These are phyloP conservation scores for Suhomyces choctaworum DNA, from an alignment of 1,139 yeast genomes.

Conservation along the genomic window DNA sequence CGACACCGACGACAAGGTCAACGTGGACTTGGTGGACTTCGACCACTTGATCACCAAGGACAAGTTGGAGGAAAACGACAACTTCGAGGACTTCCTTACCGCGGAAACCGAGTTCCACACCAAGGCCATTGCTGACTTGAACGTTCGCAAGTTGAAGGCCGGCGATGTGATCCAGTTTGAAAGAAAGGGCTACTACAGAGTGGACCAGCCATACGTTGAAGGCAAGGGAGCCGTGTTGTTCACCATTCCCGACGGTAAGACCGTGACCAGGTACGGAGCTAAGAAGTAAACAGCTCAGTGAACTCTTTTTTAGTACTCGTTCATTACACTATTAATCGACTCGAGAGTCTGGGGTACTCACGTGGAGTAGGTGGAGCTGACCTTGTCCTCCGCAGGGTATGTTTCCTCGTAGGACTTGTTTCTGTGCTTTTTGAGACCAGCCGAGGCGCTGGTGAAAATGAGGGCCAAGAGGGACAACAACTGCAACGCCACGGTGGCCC, in stretches of 20 bases:
- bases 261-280: slow-evolving; percentile 81
- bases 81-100: slow-evolving; percentile 90
- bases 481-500: slow-evolving; percentile 59
- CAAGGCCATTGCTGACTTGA: slow-evolving; percentile 77
- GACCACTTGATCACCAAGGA: slow-evolving; percentile 96
- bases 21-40: slow-evolving; percentile 83
- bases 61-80: slow-evolving; percentile 91
- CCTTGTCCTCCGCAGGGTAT: slow-evolving; percentile 3
- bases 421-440: slow-evolving; percentile 2
- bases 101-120: slow-evolving; percentile 85
- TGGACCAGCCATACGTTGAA: slow-evolving; percentile 62
- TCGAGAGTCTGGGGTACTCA: no score
- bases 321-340: background rate
- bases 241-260: slow-evolving; percentile 96
- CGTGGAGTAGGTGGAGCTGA: slow-evolving; percentile 6
- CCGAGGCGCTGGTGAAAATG: slow-evolving; percentile 8
- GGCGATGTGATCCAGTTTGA: slow-evolving; percentile 94
- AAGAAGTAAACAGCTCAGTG: slow-evolving; percentile 38
- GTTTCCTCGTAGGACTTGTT: slow-evolving; percentile 2
- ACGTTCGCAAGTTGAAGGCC: slow-evolving; percentile 70
- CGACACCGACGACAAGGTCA: slow-evolving; percentile 66
- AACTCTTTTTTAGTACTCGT: no score
- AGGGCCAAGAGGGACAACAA: slow-evolving; percentile 24
- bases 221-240: slow-evolving; percentile 76
- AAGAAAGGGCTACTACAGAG: slow-evolving; percentile 93